Evolutionary conservation across 805 yeast genomes (phyloP), one percentile per base, ranked within the genome.

Genomic region (Hanseniaspora pseudoguilliermondii): DNA sequence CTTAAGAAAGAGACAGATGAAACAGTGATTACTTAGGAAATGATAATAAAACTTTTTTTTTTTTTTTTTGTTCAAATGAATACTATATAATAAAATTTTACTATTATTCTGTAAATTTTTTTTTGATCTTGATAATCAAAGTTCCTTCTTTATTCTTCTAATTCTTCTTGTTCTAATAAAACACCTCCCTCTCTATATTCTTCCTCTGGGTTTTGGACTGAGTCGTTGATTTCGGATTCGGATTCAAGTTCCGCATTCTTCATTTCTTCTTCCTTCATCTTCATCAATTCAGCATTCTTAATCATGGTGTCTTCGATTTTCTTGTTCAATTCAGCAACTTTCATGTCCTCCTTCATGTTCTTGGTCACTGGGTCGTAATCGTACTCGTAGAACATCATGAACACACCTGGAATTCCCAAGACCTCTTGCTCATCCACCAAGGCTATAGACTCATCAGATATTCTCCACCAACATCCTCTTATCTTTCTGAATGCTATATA

Each of bases 401-500:
- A 91, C 0, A 91, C 89, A 29, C 96, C 96, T 56, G 86, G 93
- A 3, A 89, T 80, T 15, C 75, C 74, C 57, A 87, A 70, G 1
- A 89, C 97, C 65, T 90, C 95, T 2, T 77, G 77, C 65, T 87
- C 95, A 13, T 81, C 77, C 3, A 87, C 88, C 35, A 86, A 76
- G 58, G 87, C 81, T 2, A 90, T 95, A 2, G 82, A 81, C 65
- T 89, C 95, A 68, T 93, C 98, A 62, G 93, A 84, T 20, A 90
- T 83, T 66, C 96, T 79, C 95, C 96, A 90, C 98, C 98, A 91
- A 11, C 81, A 75, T 2, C 90, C 93, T 61, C 95, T 78, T 57
- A 72, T 77, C 63, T 81, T 83, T 64, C 97, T 80, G 71, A 79
- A 91, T 43, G 95, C 88, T 59, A 91, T 86, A 66, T 91, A 91